Base-by-base conservation (phyloP, 1,139 yeast genomes). In the Taiozyma sp. region DNA sequence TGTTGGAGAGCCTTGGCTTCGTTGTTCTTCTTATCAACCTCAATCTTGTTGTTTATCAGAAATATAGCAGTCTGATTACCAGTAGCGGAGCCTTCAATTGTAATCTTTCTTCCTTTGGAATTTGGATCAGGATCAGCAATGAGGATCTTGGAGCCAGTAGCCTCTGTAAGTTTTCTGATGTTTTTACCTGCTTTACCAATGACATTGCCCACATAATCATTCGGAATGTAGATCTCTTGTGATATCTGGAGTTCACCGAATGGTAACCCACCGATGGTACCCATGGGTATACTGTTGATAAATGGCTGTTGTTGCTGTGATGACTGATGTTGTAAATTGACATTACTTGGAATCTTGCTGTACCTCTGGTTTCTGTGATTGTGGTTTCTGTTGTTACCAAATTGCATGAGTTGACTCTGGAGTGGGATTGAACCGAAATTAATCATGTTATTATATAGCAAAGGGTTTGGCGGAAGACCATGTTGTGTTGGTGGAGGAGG, bases 181-280 rank as follows among this genome's bases (percentile, higher is more conserved):
- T 84, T 87, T 62, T 84, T 81, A 28, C 97, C 97, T 41, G 90
- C 90, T 68, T 84, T 87, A 8, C 97, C 97, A 57, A 90, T 90
- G 23, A 90, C 86, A 40, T 89, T 81, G 0, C 97, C 97, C 47
- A 89, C 92, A 67, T 77, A 84, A 45, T 80, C 79, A 63, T 87
- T 86, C 40, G 96, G 92, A 45, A 90, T 90, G 59, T 72, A 84
- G 4, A 89, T 73, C 55, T 87, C 92, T 66, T 87, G 91, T 53
- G 55, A 24, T 5, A 53, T 43, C n/a, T 39, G 48, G 19, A 49
- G 47, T 12, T 42, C 52, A 9, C 43, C 44, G 4, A 43, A n/a
- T 24, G 28, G 16, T 10, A 24, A 30, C 29, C 45, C 48, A 13
- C 50, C 48, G 10, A 40, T 40, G 5, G 51, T 22, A 9, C 39